Percentiles rank a stretch among this genome's conserved stretches.
Conservation (phyloP, 768 basidiomycete species). For the Gymnopilus junonius region DNA sequence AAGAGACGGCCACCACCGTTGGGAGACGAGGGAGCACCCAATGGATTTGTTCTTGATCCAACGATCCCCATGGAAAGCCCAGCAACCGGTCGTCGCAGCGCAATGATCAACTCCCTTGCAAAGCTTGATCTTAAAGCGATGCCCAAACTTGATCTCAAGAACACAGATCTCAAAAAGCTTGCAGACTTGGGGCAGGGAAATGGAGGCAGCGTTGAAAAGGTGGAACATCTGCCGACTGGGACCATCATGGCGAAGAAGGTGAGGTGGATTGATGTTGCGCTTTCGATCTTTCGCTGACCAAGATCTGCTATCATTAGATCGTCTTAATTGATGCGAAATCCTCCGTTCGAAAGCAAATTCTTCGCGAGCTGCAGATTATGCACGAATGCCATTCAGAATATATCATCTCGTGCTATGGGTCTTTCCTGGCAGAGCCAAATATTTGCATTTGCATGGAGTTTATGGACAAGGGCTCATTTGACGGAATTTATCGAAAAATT, state of each 20-base stretch:
- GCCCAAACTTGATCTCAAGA: conserved; percentile 62
- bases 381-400: conserved; percentile 92
- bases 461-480: conserved; percentile 93
- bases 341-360: conserved; percentile 94
- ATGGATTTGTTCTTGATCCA: conserved; percentile 40
- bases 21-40: conserved; percentile 21
- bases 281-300: conserved; percentile 4
- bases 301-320: conserved; percentile 53
- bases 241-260: conserved; percentile 99
- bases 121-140: conserved; percentile 69
- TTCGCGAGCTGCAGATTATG: conserved; percentile 98
- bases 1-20: conserved; percentile 32
- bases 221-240: conserved; percentile 88
- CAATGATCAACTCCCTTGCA: conserved; percentile 74
- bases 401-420: conserved; percentile 97
- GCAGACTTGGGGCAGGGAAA: conserved; percentile 95
- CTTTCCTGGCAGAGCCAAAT: conserved; percentile 95
- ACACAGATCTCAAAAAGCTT: conserved; percentile 89
- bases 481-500: conserved; percentile 93
- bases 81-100: conserved; percentile 54
- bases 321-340: conserved; percentile 96
- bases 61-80: conserved; percentile 49
- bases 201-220: conserved; percentile 95
- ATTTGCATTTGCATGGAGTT: conserved; percentile 99
- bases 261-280: conserved; percentile 24